Evolutionary conservation across 768 basidiomycete species (phyloP).

Genomic region (Kwoniella bestiolae): DNA sequence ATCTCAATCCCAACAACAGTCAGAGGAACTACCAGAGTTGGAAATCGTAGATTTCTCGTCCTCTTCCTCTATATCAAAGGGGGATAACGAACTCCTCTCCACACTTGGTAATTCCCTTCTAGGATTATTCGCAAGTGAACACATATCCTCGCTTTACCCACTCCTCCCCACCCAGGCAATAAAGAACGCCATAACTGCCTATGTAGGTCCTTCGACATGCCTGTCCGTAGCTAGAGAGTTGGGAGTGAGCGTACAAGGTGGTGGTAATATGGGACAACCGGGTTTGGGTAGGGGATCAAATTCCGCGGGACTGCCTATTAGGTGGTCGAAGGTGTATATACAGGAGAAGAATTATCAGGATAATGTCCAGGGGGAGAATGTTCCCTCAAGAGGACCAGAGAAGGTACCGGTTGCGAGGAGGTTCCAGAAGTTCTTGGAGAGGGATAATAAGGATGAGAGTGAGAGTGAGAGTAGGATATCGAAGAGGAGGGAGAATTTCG

Average conservation of each 20-base stretch:
- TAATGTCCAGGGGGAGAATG: constrained; percentile 42
- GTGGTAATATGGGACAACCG: constrained; percentile 31
- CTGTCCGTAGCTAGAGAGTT: constrained; percentile 78
- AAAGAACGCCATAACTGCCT: constrained; percentile 88
- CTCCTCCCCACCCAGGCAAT: constrained; percentile 88
- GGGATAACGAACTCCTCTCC: constrained; percentile 75
- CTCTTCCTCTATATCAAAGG: constrained; percentile 4
- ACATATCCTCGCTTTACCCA: constrained; percentile 77
- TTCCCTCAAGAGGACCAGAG: constrained; percentile 20
- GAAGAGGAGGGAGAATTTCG: constrained; percentile 59
- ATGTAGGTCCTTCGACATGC: constrained; percentile 83
- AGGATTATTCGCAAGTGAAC: constrained; percentile 87
- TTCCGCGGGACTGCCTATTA: constrained; percentile 22
- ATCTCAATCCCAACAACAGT: neutral
- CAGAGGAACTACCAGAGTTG: neutral
- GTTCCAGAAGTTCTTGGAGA: constrained; percentile 27
- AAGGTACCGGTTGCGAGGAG: constrained; percentile 36
- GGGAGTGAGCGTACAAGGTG: constrained; percentile 43
- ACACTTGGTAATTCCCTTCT: constrained; percentile 82
- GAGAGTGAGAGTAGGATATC: constrained; percentile 46
- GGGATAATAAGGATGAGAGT: constrained; percentile 59
- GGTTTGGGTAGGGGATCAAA: constrained; percentile 28
- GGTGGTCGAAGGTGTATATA: constrained; percentile 22
- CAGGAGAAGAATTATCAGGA: constrained; percentile 24
- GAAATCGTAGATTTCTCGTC: neutral